phyloP scores from a whole-genome alignment of 176 grass and related monocot genomes.

The Echinochloa phyllopogon region DNA sequence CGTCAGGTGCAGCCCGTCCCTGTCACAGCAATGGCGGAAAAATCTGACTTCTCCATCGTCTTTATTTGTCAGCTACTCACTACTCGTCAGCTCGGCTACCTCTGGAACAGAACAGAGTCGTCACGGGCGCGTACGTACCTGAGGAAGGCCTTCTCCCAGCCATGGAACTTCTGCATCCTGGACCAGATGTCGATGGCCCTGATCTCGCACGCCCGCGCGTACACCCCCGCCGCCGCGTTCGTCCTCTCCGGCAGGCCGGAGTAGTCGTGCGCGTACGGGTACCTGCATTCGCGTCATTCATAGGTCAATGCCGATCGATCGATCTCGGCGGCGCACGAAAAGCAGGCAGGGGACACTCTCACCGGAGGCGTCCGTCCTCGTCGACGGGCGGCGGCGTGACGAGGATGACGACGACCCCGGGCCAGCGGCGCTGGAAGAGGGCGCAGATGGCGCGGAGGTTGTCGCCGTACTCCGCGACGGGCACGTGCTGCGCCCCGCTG shows the following conservation, averaged over 20 bases:
- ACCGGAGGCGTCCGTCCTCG: constrained; percentile 55
- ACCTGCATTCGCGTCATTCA: too few species aligned
- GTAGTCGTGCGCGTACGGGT: constrained; percentile 32
- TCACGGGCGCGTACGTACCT: constrained; percentile 23
- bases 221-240: constrained; percentile 55
- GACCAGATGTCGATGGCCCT: constrained; percentile 71
- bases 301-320: too few species aligned
- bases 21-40: neutral
- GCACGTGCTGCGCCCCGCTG: constrained; percentile 60
- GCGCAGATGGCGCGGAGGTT: constrained; percentile 71
- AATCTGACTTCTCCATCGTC: neutral
- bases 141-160: constrained; percentile 69
- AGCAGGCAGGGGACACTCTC: too few species aligned
- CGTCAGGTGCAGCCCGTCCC: constrained; percentile 80
- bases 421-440: constrained; percentile 47
- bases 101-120: neutral
- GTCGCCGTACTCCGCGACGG: constrained; percentile 51
- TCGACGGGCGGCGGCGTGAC: constrained; percentile 75
- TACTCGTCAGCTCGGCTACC: too few species aligned
- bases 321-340: too few species aligned
- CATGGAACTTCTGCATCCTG: constrained; percentile 59
- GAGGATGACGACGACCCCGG: constrained; percentile 52
- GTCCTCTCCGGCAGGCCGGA: constrained; percentile 66
- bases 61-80: neutral
- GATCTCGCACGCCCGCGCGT: constrained; percentile 58